Conservation (phyloP, 2,329 filamentous ascomycete species). For the Xylariales sp. region DNA sequence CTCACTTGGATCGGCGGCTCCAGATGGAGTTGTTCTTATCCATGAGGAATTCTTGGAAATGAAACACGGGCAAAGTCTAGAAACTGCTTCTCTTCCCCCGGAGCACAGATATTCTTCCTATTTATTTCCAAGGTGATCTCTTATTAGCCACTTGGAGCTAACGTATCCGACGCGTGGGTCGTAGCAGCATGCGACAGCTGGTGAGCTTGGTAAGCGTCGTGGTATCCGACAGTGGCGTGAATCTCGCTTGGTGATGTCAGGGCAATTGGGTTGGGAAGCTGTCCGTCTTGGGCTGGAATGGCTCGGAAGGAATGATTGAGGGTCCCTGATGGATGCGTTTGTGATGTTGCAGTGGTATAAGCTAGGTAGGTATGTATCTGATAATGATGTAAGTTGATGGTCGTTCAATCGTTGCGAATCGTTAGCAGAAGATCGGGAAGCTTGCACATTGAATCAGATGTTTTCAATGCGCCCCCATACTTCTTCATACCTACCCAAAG, state of each 20-base stretch:
- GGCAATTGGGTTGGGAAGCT: neutral
- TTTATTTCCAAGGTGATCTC: too few species aligned
- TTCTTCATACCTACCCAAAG: too few species aligned
- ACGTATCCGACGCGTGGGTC: neutral
- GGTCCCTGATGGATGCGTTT: neutral
- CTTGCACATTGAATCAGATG: too few species aligned
- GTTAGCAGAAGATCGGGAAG: too few species aligned
- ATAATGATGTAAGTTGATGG: too few species aligned
- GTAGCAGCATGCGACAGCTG: neutral
- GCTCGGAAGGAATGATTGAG: neutral
- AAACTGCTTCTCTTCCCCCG: neutral
- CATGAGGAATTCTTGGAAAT: constrained; percentile 35
- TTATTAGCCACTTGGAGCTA: too few species aligned
- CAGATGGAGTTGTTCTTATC: constrained; percentile 56
- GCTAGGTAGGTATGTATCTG: too few species aligned
- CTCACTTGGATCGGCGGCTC: constrained; percentile 81
- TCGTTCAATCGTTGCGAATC: too few species aligned
- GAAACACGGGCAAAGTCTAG: neutral
- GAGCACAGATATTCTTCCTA: too few species aligned
- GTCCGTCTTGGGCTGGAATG: neutral
- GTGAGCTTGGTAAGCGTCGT: too few species aligned
- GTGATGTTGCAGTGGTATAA: neutral
- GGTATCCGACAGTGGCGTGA: too few species aligned
- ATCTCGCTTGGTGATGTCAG: constrained; percentile 5
- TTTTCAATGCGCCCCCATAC: too few species aligned